Evolutionary conservation across 2,329 filamentous ascomycete genomes (phyloP), one percentile per base, ranked within the genome.

Genomic region (Annulohypoxylon truncatum): DNA sequence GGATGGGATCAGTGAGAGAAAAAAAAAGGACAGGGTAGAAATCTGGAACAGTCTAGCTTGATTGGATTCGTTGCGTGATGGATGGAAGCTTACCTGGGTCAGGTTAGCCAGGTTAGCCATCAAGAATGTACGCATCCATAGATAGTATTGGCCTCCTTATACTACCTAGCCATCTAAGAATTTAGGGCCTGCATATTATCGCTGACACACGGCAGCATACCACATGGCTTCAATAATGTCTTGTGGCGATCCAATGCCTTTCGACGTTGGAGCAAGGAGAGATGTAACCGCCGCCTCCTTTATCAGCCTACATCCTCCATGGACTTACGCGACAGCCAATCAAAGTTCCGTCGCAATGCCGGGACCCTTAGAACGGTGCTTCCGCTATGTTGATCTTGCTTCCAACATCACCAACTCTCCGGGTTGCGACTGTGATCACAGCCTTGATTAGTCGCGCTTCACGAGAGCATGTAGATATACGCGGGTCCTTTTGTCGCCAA

Each of bases 361-460:
- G 52, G 64, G 61, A 46, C 9, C 44, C 24, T 48, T 33, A 52
- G 33, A 35, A 56, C 28, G 28, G 24, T 52, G 63, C 48, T 63
- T 63, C 63, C 63, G 63, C 52, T 51, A 59, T 18, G 56, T 60
- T 57, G 63, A 61, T 66, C 63, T 64, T 50, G 35, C 52, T 61
- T 52, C 63, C 56, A 66, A 68, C 59, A 64, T 63, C 62, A n/a
- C 48, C 54, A 66, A 44, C 35, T 46, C 57, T 42, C 33, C 35
- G 56, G 60, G 26, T 58, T 66, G 50, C 31, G 52, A 69, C 56
- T 61, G 66, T 69, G 66, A 69, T 61, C 56, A 20, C 44, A 24
- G 38, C 55, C 59, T 63, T 66, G 56, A 69, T 69, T 66, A 69
- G 66, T 54, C 54, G 29, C 31, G 15, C 18, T 20, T 31, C n/a